Conservation (phyloP, 176 grass and related monocot genomes). For the Rhynchospora tenuis region DNA sequence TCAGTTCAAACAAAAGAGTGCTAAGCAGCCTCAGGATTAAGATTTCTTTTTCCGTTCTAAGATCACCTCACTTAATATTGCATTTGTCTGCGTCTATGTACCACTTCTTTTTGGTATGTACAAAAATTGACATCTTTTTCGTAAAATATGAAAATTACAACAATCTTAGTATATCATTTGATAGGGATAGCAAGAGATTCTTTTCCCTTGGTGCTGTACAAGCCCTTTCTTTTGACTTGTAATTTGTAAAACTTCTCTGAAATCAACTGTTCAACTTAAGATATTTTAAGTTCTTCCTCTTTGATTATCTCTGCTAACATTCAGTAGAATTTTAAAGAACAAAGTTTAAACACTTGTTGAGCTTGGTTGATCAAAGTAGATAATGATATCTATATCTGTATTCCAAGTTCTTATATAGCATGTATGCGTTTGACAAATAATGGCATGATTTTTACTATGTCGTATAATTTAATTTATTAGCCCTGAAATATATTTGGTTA, state of each 20-base stretch:
- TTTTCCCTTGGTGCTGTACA: too few relatives aligned
- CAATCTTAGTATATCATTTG: neutral
- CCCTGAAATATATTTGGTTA: neutral
- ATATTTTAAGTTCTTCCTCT: neutral
- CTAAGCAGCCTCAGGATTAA: neutral
- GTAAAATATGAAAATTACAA: neutral
- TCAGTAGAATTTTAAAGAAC: neutral
- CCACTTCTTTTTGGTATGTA: neutral
- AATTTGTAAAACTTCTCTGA: too few relatives aligned
- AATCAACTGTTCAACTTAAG: neutral
- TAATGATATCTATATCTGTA: too few relatives aligned
- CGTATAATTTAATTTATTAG: neutral
- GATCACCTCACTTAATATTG: neutral
- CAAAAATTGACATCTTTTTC: neutral
- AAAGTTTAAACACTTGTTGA: neutral
- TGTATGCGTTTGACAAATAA: too few relatives aligned
- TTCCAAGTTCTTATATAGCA: too few relatives aligned
- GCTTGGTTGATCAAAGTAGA: neutral
- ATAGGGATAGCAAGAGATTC: neutral
- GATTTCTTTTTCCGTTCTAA: neutral
- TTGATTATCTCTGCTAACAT: neutral
- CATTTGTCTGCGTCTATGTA: neutral
- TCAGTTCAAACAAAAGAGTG: neutral
- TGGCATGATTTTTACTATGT: too few relatives aligned
- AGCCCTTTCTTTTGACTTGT: conserved; percentile 1